Percentiles rank a stretch among this genome's conserved stretches.
These are phyloP conservation scores for Lepidium africanum DNA, from an alignment of 345 rosid species.

Conservation along the genomic window DNA sequence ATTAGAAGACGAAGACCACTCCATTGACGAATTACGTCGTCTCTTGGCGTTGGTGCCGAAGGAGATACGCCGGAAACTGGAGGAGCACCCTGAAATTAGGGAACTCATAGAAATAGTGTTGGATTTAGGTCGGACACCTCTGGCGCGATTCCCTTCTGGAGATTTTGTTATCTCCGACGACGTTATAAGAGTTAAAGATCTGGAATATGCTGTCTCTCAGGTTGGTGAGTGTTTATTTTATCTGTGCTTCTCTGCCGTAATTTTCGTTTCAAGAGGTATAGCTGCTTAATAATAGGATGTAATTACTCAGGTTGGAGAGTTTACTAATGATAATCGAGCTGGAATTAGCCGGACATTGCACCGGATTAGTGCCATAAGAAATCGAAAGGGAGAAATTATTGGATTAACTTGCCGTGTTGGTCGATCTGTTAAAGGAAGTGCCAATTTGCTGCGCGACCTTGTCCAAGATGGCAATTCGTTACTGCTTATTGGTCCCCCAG, in stretches of 20 bases:
- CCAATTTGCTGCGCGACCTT: conserved; percentile 66
- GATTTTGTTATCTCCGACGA: conserved; percentile 63
- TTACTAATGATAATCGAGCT: conserved; percentile 82
- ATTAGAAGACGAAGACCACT: conserved; percentile 28
- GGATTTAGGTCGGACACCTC: conserved; percentile 84
- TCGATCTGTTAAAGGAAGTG: conserved; percentile 71
- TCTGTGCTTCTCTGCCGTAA: not conserved
- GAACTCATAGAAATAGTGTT: conserved; percentile 74
- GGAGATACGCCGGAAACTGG: conserved; percentile 46
- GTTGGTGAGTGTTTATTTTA: conserved; percentile 25
- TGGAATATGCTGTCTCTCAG: conserved; percentile 70
- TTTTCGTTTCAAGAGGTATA: not conserved
- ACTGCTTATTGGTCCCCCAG: conserved; percentile 91
- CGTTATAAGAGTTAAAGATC: conserved; percentile 46
- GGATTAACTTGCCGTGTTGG: conserved; percentile 97
- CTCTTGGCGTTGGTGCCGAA: conserved; percentile 62
- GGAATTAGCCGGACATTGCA: conserved; percentile 87
- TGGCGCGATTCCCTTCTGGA: conserved; percentile 89
- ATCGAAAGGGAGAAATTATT: conserved; percentile 59
- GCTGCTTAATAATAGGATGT: not conserved
- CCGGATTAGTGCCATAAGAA: conserved; percentile 83
- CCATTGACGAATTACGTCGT: conserved; percentile 56
- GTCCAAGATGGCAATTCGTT: conserved; percentile 73
- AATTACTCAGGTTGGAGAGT: conserved; percentile 65
- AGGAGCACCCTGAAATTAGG: conserved; percentile 51